phyloP scores from a whole-genome alignment of 2,329 filamentous ascomycete species.

The Huntiella omanensis region DNA sequence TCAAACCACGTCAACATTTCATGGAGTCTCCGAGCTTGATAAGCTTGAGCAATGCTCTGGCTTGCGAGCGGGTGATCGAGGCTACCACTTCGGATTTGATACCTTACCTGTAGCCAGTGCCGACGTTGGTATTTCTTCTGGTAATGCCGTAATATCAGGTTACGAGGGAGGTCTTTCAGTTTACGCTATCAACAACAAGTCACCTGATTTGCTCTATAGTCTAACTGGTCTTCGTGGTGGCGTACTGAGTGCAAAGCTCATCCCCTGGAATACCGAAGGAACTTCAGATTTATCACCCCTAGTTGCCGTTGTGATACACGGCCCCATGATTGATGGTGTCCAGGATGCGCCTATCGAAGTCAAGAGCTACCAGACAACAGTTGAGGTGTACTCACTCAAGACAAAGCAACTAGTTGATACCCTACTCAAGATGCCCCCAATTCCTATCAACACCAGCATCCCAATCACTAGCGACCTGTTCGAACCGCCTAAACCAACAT shows the following conservation, averaged over 20 bases:
- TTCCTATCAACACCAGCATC: constrained; percentile 34
- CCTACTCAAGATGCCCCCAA: constrained; percentile 50
- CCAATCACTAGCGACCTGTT: constrained; percentile 44
- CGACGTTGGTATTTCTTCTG: constrained; percentile 21
- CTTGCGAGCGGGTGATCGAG: constrained; percentile 45
- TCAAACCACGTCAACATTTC: constrained; percentile 60
- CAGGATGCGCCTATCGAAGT: constrained; percentile 21
- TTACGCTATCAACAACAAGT: constrained; percentile 52
- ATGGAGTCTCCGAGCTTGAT: constrained; percentile 55
- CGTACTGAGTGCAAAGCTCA: constrained; percentile 64
- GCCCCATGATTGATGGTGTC: constrained; percentile 37
- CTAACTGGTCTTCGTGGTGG: constrained; percentile 62
- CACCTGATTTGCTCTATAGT: constrained; percentile 48
- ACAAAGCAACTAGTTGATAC: constrained; percentile 54
- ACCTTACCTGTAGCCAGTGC: constrained; percentile 29
- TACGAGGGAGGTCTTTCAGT: constrained; percentile 67
- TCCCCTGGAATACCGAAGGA: constrained; percentile 44
- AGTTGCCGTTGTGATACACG: constrained; percentile 64
- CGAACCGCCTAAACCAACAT: constrained; percentile 48
- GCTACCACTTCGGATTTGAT: constrained; percentile 71
- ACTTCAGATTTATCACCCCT: constrained; percentile 40
- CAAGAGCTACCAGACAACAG: constrained; percentile 63
- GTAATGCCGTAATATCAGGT: constrained; percentile 57
- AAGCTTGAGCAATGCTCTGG: constrained; percentile 41
- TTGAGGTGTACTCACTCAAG: constrained; percentile 72